A percentile compares a stretch with the other conserved stretches of the same genome.
phyloP scores from a whole-genome alignment of 768 basidiomycete genomes.

The Kwoniella europaea region DNA sequence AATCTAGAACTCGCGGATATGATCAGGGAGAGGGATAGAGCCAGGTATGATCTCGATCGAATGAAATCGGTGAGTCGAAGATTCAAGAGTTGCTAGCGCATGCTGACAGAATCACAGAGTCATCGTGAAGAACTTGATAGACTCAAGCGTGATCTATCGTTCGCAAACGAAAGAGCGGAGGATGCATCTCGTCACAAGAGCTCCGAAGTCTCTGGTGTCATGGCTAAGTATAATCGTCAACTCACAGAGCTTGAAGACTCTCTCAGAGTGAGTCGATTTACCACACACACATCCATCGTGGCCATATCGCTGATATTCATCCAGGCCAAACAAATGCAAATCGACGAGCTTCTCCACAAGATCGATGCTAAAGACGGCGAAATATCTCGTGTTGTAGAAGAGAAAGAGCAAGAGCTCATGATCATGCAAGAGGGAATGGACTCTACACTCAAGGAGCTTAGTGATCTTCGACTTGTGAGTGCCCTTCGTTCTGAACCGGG shows the following conservation, averaged over 20 bases:
- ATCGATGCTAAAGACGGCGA: constrained; percentile 76
- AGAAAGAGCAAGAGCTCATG: constrained; percentile 95
- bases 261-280: constrained; percentile 69
- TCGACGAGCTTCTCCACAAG: constrained; percentile 86
- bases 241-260: constrained; percentile 95
- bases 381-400: constrained; percentile 80
- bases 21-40: constrained; percentile 95
- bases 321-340: constrained; percentile 92
- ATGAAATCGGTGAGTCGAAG: constrained; percentile 69
- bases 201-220: constrained; percentile 83
- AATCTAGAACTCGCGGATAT: constrained; percentile 98
- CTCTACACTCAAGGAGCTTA: constrained; percentile 81
- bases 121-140: constrained; percentile 96
- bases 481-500: neutral
- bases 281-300: neutral
- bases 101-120: constrained; percentile 59
- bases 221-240: constrained; percentile 94
- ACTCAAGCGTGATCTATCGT: constrained; percentile 84
- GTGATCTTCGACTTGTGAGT: constrained; percentile 80
- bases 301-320: constrained; percentile 20
- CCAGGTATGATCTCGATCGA: constrained; percentile 91
- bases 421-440: constrained; percentile 97
- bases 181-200: constrained; percentile 89
- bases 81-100: neutral
- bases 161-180: constrained; percentile 97